phyloP scores from a whole-genome alignment of 2,329 filamentous ascomycete species.

The Aspergillus pseudotamarii region DNA sequence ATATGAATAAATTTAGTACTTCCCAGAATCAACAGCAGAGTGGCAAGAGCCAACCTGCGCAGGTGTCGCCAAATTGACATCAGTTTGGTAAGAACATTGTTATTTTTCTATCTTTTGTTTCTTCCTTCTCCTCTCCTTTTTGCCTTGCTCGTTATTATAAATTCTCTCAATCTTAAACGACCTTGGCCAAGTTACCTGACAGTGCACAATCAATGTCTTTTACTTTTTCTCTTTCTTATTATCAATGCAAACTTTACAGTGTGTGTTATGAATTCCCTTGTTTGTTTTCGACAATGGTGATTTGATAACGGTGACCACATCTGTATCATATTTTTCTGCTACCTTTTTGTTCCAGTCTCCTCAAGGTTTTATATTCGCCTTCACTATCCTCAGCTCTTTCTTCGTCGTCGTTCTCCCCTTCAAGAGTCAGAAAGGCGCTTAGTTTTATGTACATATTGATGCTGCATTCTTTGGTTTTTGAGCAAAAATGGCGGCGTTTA shows the following conservation, averaged over 20 bases:
- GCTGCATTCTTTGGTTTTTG: slow-evolving; percentile 3
- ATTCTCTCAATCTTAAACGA: not conserved
- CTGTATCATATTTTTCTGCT: slow-evolving; percentile 8
- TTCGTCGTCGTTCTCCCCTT: slow-evolving; percentile 5
- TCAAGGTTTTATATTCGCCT: not conserved
- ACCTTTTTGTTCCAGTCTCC: not conserved
- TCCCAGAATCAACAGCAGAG: slow-evolving; percentile 31
- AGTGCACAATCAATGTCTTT: not conserved
- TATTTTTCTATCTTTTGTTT: not conserved
- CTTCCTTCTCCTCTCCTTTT: not conserved
- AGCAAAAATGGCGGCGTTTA: slow-evolving; percentile 8
- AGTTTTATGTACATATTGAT: slow-evolving; percentile 14
- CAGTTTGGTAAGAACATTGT: not conserved
- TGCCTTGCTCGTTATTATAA: not conserved
- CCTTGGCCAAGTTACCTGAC: not conserved
- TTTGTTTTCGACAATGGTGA: slow-evolving; percentile 4
- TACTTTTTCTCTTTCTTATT: not conserved
- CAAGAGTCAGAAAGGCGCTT: slow-evolving; percentile 16
- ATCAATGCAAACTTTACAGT: not conserved
- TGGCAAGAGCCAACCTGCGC: slow-evolving; percentile 33
- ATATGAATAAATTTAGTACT: slow-evolving; percentile 31
- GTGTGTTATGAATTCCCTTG: not conserved
- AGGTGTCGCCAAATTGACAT: slow-evolving; percentile 30
- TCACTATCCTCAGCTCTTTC: slow-evolving; percentile 1
- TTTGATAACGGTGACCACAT: slow-evolving; percentile 7